Conservation (phyloP, 2,329 filamentous ascomycete genomes). For the Fusarium austroafricanum region DNA sequence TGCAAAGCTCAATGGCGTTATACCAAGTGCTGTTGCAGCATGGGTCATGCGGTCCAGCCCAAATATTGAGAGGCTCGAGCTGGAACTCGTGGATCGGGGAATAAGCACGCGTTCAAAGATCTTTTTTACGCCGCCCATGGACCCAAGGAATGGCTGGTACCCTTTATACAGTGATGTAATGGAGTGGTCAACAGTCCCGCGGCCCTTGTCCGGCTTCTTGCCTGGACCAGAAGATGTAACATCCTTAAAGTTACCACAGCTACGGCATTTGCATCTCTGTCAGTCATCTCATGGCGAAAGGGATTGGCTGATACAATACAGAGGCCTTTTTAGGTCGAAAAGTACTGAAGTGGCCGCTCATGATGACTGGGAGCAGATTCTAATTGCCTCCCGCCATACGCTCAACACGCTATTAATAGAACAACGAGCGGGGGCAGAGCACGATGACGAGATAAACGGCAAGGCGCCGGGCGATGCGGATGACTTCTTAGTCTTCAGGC, state of each 20-base stretch:
- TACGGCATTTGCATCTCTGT: neutral
- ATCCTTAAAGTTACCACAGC: neutral
- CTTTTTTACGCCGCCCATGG: too few relatives aligned
- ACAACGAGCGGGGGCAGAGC: neutral
- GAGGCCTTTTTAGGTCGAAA: too few relatives aligned
- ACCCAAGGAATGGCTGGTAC: too few relatives aligned
- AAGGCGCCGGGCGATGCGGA: too few relatives aligned
- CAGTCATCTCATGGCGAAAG: neutral
- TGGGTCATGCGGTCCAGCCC: neutral
- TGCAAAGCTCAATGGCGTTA: neutral
- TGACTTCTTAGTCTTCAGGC: too few relatives aligned
- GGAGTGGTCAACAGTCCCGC: neutral
- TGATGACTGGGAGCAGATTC: neutral
- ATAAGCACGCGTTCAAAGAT: too few relatives aligned
- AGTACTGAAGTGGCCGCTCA: neutral
- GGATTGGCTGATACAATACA: too few relatives aligned
- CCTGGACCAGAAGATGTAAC: neutral
- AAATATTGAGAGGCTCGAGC: neutral
- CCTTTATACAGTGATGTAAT: too few relatives aligned
- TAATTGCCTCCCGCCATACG: neutral
- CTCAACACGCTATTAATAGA: neutral
- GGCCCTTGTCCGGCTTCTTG: slow-evolving; percentile 1
- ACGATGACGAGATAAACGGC: neutral
- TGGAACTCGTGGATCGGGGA: neutral
- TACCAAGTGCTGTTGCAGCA: neutral